Evolutionary conservation across 306 rosid genomes (phyloP).

Genomic region (Quercus glauca): DNA sequence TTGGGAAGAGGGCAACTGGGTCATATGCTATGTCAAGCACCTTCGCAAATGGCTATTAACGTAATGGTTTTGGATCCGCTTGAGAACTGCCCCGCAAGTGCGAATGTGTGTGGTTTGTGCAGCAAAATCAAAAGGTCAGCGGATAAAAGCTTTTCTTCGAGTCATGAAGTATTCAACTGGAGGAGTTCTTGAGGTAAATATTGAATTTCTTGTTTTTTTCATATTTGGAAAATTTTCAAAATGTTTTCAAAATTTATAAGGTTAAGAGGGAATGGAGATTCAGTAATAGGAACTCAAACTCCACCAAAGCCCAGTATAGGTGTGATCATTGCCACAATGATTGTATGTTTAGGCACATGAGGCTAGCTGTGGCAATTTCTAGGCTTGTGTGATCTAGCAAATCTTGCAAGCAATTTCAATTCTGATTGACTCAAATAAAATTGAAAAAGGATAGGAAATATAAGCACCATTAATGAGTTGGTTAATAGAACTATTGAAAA

Average conservation of each 20-base stretch:
- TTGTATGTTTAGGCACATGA: not conserved
- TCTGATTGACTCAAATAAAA: slow-evolving; percentile 7
- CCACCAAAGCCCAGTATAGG: not conserved
- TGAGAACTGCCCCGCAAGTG: not conserved
- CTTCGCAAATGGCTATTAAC: not conserved
- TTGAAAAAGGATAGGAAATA: slow-evolving; percentile 8
- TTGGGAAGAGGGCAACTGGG: too few relatives aligned
- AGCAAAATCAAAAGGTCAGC: slow-evolving; percentile 66
- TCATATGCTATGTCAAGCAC: too few relatives aligned
- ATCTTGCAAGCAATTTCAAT: not conserved
- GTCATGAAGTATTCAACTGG: slow-evolving; percentile 81
- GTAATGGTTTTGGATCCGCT: slow-evolving; percentile 14
- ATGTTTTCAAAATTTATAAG: not conserved
- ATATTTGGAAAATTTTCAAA: not conserved
- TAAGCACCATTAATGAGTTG: not conserved
- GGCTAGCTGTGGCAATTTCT: not conserved
- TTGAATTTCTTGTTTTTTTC: not conserved
- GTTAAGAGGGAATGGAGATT: not conserved
- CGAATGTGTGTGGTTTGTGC: slow-evolving; percentile 34
- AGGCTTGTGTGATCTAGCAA: not conserved
- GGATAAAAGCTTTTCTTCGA: slow-evolving; percentile 87
- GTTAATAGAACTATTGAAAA: not conserved
- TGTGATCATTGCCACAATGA: not conserved
- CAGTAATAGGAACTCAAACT: not conserved
- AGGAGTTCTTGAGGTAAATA: slow-evolving; percentile 87